phyloP scores from a whole-genome alignment of 2,329 filamentous ascomycete genomes.

The Raffaelea deltoideospora region DNA sequence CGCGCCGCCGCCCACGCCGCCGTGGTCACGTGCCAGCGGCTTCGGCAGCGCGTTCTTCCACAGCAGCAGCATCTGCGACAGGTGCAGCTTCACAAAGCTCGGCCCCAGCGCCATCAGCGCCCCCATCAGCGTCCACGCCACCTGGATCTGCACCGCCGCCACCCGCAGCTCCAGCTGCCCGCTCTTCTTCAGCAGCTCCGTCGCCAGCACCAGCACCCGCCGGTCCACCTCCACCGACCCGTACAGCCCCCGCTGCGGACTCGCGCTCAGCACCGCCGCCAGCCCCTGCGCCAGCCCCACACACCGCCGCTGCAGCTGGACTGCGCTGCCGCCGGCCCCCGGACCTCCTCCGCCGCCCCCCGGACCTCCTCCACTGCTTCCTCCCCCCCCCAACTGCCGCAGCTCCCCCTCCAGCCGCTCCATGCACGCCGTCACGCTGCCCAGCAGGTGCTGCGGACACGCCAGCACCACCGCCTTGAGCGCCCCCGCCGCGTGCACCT shows the following conservation, averaged over 20 bases:
- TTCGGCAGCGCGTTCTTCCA: constrained; percentile 98
- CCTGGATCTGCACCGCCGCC: constrained; percentile 89
- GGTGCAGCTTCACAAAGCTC: constrained; percentile 97
- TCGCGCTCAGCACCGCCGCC: constrained; percentile 80
- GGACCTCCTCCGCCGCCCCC: too few relatives aligned
- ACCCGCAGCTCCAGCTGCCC: constrained; percentile 79
- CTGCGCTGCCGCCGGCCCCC: too few relatives aligned
- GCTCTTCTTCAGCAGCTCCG: constrained; percentile 80
- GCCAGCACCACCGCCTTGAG: constrained; percentile 77
- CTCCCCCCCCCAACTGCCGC: constrained; percentile 55
- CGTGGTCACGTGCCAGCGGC: constrained; percentile 79
- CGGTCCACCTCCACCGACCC: constrained; percentile 94
- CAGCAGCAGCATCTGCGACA: constrained; percentile 79
- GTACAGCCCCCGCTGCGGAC: constrained; percentile 74
- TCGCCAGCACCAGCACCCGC: constrained; percentile 78
- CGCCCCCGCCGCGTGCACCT: constrained; percentile 76
- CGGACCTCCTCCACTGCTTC: too few relatives aligned
- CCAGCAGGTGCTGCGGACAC: constrained; percentile 81
- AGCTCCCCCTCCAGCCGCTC: constrained; percentile 86
- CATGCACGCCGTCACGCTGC: constrained; percentile 89
- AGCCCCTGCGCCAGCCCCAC: constrained; percentile 85
- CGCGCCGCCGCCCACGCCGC: constrained; percentile 22
- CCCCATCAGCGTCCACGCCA: constrained; percentile 94
- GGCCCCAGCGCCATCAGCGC: constrained; percentile 92
- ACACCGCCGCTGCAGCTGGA: constrained; percentile 46